Base-by-base conservation (phyloP, 106 monocot species). In the Dioscorea alata region DNA sequence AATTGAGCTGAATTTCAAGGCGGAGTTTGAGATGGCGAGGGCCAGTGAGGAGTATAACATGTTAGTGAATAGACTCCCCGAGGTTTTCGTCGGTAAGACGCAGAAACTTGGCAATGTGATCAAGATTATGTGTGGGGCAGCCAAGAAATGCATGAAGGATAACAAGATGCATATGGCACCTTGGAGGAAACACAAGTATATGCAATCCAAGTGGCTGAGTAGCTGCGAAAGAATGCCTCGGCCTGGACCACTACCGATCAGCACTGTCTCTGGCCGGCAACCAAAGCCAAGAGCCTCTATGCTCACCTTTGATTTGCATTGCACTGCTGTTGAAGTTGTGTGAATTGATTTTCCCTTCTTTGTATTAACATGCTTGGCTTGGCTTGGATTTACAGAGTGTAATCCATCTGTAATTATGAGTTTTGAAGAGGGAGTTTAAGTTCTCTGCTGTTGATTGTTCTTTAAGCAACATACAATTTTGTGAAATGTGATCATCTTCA, bases 171-270 rank as follows among this genome's bases (percentile, higher is more conserved):
- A 93, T 52, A 80, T 99, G 85, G 84, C 66, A 0, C 97, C 97
- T 4, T 99, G 99, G 92, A 67, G 92, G 78, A 92, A 90, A 83
- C 81, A 80, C 72, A 80, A 87, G 80, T 93, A 99, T 79, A 90
- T 99, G 99, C 73, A 73, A 52, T 70, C 87, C 33, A 99, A 99
- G 56, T 99, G 93, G 93, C 70, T 85, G 15, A 74, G 72, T 25
- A 60, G 86, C 17, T 85, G 71, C 60, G 85, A 89, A 68, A 80
- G 97, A 71, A 49, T 74, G 8, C 67, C 58, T 21, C 57, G 68
- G 13, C 14, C 19, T 18, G 32, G 49, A 8, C 13, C 59, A 22
- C 4, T 68, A 49, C 42, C 33, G 51, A 51, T 19, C 54, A 54
- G 54, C 49, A 57, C 23, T 64, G 28, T 20, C 12, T 23, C 49